These are phyloP conservation scores for Corynespora cassiicola DNA, from an alignment of 2,329 filamentous ascomycete genomes.

Conservation along the genomic window DNA sequence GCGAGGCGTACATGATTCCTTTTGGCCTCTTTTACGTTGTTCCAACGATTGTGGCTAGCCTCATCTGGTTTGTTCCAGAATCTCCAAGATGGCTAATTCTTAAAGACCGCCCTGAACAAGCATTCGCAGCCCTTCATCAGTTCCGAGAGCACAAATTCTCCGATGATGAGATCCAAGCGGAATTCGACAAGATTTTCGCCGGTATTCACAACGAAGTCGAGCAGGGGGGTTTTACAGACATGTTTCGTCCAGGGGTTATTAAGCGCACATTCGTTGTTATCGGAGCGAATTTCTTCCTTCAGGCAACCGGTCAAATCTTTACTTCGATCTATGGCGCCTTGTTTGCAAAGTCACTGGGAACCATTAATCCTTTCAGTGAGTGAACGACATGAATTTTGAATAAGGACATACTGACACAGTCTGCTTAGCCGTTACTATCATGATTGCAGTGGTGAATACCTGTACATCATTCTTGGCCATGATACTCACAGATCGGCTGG, in stretches of 20 bases:
- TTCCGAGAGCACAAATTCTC: slow-evolving; percentile 5
- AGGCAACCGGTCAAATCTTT: slow-evolving; percentile 12
- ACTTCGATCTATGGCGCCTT: slow-evolving; percentile 10
- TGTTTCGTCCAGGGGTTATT: slow-evolving; percentile 2
- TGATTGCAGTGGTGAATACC: too few relatives aligned
- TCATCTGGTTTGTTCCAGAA: slow-evolving; percentile 8
- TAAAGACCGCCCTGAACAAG: slow-evolving; percentile 1
- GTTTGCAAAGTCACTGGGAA: slow-evolving; percentile 9
- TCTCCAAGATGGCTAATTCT: slow-evolving; percentile 11
- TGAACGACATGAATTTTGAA: slow-evolving; percentile 7
- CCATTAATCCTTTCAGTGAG: slow-evolving; percentile 10
- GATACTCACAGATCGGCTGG: slow-evolving; percentile 1
- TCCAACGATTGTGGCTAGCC: slow-evolving; percentile 4
- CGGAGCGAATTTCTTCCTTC: slow-evolving; percentile 10
- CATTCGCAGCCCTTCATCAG: not conserved
- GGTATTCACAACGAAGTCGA: slow-evolving; percentile 6
- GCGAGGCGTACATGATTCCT: slow-evolving; percentile 8
- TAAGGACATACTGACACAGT: too few relatives aligned
- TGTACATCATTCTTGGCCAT: too few relatives aligned
- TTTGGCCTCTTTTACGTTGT: slow-evolving; percentile 10
- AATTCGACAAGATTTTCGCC: slow-evolving; percentile 1
- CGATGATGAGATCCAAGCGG: slow-evolving; percentile 5
- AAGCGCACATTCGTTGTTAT: slow-evolving; percentile 7
- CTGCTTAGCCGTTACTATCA: too few relatives aligned
- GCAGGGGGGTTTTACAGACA: slow-evolving; percentile 4